Evolutionary conservation across 2,329 filamentous ascomycete species (phyloP), one percentile per base, ranked within the genome.

Genomic region (Beauveria asiatica): DNA sequence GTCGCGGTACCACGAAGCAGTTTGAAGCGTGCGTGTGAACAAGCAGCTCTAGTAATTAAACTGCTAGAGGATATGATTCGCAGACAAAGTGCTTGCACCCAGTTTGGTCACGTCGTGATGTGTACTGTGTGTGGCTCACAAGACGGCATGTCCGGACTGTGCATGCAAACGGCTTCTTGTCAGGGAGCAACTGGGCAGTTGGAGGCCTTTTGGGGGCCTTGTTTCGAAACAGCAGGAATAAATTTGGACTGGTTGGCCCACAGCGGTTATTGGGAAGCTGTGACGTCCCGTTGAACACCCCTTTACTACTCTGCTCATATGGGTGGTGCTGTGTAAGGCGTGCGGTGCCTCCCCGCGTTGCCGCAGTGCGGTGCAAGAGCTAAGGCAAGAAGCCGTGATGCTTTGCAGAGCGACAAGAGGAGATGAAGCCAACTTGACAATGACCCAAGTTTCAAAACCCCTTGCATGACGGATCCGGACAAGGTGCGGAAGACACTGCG

Each of bases 121-220:
- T 41, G 23, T 19, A 23, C 5, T 10, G 21, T 23, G 19, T n/a
- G 33, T 19, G 46, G 45, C 55, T 57, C 19, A n/a, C 54, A 48
- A 44, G 30, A 50, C 55, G 55, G 55, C 55, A 16, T 57, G 45
- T 30, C 55, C 55, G 55, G 37, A 23, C 44, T 49, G 17, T 50
- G 17, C 17, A 19, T 33, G n/a, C 42, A 46, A 23, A 37, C 41
- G 10, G 33, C 30, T 48, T 48, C 13, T 41, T 39, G 3, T 48
- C 19, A 17, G 33, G 21, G 45, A 19, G 30, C 33, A 19, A 8
- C 16, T 23, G 33, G 21, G 21, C n/a, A n/a, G 2, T 41, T 17
- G 2, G 48, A 48, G 6, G 27, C 44, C 19, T 37, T 25, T 57
- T 57, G 55, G 56, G 46, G 48, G 46, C 56, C 56, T 48, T 51